Evolutionary conservation across 805 yeast genomes (phyloP), one percentile per base, ranked within the genome.

Genomic region (Pichia kluyveri): DNA sequence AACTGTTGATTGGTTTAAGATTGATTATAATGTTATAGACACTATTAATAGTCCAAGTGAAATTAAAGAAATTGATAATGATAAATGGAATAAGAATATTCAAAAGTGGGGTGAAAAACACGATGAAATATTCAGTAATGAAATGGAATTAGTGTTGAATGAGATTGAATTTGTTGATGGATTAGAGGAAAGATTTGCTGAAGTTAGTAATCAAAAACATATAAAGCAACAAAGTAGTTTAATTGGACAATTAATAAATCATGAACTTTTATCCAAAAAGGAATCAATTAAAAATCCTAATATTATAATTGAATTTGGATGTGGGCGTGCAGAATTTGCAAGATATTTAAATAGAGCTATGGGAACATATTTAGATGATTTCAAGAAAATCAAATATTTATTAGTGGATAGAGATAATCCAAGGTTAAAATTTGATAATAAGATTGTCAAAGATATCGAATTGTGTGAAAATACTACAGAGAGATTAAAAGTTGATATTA

Each of bases 291-390:
- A 14, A 3, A 34, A 45, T 17, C 43, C 49, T 23, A 45, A 44
- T 8, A 65, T 70, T 44, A 77, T 79, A 59, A 60, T 84, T 30
- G 97, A 89, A 63, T 88, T 87, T 69, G 97, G 97, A 0, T 86
- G 96, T 62, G 97, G 97, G 0, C 76, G 90, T 53, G 96, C 86
- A 2, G 96, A 90, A 60, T 71, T 89, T 26, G 75, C 89, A 1
- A 65, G 95, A 49, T 84, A 79, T 56, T 67, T 86, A 12, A 71
- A 64, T 60, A 45, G 67, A 59, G 54, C 69, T 4, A 41, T 66
- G 36, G 53, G 55, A 41, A 44, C 52, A 4, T 55, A 19, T 42
- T 49, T 12, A 12, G 26, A 18, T 47, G 30, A 10, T 42, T 38
- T 19, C 30, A 46, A 11, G 27, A 19, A 5, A 40, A 17, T 18